phyloP scores from a whole-genome alignment of 1,284 basidiomycete species.

The Melampsora occidentalis region DNA sequence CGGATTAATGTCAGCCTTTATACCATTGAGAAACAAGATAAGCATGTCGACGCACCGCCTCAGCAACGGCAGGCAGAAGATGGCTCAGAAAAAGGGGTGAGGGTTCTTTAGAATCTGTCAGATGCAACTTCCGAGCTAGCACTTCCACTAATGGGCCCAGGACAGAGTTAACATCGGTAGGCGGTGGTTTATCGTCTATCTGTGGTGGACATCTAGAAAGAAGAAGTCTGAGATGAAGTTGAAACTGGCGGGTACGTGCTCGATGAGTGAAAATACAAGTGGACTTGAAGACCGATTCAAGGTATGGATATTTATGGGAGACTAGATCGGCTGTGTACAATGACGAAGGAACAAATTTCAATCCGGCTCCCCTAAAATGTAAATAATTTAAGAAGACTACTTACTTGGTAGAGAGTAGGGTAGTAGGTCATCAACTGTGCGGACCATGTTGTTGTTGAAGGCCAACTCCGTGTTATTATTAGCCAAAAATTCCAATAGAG shows the following conservation, averaged over 20 bases:
- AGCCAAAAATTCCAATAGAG: constrained; percentile 29
- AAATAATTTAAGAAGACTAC: constrained; percentile 2
- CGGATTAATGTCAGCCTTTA: not conserved
- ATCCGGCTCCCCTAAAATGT: not conserved
- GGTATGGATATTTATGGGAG: constrained; percentile 42
- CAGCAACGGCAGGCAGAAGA: constrained; percentile 36
- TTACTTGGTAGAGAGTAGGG: constrained; percentile 31
- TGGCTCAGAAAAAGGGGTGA: constrained; percentile 39
- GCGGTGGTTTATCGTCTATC: not conserved
- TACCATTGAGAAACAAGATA: too few relatives aligned
- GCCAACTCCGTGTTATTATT: constrained; percentile 33
- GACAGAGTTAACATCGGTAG: constrained; percentile 14
- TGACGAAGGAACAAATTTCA: not conserved
- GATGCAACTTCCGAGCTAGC: constrained; percentile 39
- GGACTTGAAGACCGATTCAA: constrained; percentile 42
- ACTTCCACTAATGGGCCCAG: constrained; percentile 34
- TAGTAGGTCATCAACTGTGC: constrained; percentile 38
- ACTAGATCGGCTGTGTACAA: constrained; percentile 18
- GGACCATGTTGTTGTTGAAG: constrained; percentile 39
- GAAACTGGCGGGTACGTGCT: constrained; percentile 40
- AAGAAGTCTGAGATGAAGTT: constrained; percentile 37
- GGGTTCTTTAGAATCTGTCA: constrained; percentile 42
- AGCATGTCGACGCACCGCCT: constrained; percentile 26
- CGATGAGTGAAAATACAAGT: constrained; percentile 40
- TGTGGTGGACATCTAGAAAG: constrained; percentile 31